Conservation (phyloP, 1,284 basidiomycete species). For the Chalciporus sp. region DNA sequence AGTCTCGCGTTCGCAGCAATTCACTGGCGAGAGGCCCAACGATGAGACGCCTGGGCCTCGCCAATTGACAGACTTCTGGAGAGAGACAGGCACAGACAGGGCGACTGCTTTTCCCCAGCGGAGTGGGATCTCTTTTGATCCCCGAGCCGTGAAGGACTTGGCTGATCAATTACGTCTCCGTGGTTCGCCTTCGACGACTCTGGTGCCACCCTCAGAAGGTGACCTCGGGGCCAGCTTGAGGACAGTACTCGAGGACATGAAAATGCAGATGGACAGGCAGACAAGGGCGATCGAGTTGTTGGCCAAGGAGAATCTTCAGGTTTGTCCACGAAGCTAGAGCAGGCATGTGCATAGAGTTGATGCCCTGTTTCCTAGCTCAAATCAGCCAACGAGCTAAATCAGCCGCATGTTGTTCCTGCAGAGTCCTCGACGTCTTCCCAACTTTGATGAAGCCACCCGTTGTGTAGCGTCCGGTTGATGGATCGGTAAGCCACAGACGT, state of each 20-base stretch:
- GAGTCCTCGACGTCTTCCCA: conserved; percentile 19
- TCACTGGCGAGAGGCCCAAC: conserved; percentile 5
- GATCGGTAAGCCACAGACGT: neutral
- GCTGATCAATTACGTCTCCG: conserved; percentile 16
- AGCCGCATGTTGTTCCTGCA: conserved; percentile 12
- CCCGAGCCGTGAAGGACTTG: conserved; percentile 9
- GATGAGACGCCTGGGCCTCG: conserved; percentile 12
- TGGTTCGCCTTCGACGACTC: conserved; percentile 14
- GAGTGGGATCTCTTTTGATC: conserved; percentile 8
- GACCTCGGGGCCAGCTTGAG: conserved; percentile 27
- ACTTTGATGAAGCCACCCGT: conserved; percentile 18
- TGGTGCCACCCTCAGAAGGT: conserved; percentile 22
- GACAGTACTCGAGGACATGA: conserved; percentile 34
- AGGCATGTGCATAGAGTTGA: conserved; percentile 11
- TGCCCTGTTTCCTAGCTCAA: conserved; percentile 19
- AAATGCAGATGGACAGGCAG: conserved; percentile 35
- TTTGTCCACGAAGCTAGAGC: conserved; percentile 11
- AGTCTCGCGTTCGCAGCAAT: conserved; percentile 23
- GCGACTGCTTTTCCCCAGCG: conserved; percentile 16
- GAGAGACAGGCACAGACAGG: conserved; percentile 18
- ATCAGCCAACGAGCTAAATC: conserved; percentile 16
- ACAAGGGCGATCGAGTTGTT: conserved; percentile 32
- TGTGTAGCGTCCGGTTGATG: neutral
- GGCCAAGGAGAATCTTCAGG: conserved; percentile 36
- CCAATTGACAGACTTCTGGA: conserved; percentile 19